These are phyloP conservation scores for Kandelia obovata DNA, from an alignment of 345 rosid species.

Conservation along the genomic window DNA sequence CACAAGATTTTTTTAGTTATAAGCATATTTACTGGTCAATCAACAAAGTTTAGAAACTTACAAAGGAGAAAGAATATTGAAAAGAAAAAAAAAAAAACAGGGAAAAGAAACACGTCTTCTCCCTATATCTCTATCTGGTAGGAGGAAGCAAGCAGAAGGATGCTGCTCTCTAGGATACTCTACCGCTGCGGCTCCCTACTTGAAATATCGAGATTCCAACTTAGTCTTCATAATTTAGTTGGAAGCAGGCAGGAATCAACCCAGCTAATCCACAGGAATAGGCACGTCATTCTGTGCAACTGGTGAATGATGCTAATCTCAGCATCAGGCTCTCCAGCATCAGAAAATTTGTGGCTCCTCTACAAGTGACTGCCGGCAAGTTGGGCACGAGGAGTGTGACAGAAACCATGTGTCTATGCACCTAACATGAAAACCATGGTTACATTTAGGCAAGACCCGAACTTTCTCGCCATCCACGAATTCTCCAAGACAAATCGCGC, in stretches of 20 bases:
- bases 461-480: constrained; percentile 22
- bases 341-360: constrained; percentile 15
- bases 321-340: constrained; percentile 1
- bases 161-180: too few relatives aligned
- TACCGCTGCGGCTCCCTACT: too few relatives aligned
- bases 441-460: constrained; percentile 21
- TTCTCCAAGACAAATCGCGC: constrained; percentile 30
- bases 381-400: constrained; percentile 28
- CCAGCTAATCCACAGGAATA: constrained; percentile 3
- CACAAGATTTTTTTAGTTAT: too few relatives aligned
- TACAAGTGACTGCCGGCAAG: constrained; percentile 23
- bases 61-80: too few relatives aligned
- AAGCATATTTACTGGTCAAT: too few relatives aligned
- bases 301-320: constrained; percentile 1
- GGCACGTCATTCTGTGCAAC: constrained; percentile 2
- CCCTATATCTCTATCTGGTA: too few relatives aligned
- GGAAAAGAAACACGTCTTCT: too few relatives aligned
- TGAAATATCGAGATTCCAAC: too few relatives aligned
- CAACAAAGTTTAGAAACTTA: too few relatives aligned
- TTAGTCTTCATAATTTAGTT: too few relatives aligned
- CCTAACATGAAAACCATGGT: constrained; percentile 24
- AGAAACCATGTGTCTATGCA: constrained; percentile 28
- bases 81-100: too few relatives aligned
- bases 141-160: too few relatives aligned
- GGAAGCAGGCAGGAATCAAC: not conserved